A percentile compares a stretch with the other conserved stretches of the same genome.
phyloP scores from a whole-genome alignment of 2,329 filamentous ascomycete genomes.

The Fusarium sp. region DNA sequence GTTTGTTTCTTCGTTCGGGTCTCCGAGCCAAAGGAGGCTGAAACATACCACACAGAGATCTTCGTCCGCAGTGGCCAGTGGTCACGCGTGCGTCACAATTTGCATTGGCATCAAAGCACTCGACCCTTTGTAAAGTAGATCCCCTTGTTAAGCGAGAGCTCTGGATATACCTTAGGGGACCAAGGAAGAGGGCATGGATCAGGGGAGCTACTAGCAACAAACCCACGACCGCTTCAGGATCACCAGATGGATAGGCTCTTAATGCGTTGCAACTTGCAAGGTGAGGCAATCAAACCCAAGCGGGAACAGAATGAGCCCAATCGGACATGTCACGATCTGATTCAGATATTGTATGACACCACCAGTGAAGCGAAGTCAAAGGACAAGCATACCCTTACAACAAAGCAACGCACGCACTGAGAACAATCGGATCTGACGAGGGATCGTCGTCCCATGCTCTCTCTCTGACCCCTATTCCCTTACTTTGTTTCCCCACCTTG shows the following conservation, averaged over 20 bases:
- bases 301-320: slow-evolving; percentile 12
- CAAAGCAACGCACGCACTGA: slow-evolving; percentile 23
- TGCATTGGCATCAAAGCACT: slow-evolving; percentile 33
- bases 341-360: slow-evolving; percentile 6
- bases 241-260: slow-evolving; percentile 13
- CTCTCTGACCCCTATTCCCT: slow-evolving; percentile 17
- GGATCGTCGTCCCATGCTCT: slow-evolving; percentile 10
- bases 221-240: slow-evolving; percentile 2
- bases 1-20: background rate
- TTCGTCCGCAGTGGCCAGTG: background rate
- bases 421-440: slow-evolving; percentile 19
- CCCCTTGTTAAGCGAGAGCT: slow-evolving; percentile 7
- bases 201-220: slow-evolving; percentile 11
- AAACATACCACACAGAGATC: slow-evolving; percentile 24
- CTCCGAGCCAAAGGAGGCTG: background rate
- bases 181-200: slow-evolving; percentile 11
- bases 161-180: background rate
- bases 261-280: slow-evolving; percentile 8
- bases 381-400: slow-evolving; percentile 25
- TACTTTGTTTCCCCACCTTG: background rate
- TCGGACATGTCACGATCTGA: slow-evolving; percentile 2
- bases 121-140: slow-evolving; percentile 5
- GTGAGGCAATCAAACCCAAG: background rate
- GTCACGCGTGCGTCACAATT: slow-evolving; percentile 39
- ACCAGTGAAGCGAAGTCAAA: slow-evolving; percentile 1